Evolutionary conservation across 768 basidiomycete species (phyloP).

Genomic region (Cytidiella melzeri): DNA sequence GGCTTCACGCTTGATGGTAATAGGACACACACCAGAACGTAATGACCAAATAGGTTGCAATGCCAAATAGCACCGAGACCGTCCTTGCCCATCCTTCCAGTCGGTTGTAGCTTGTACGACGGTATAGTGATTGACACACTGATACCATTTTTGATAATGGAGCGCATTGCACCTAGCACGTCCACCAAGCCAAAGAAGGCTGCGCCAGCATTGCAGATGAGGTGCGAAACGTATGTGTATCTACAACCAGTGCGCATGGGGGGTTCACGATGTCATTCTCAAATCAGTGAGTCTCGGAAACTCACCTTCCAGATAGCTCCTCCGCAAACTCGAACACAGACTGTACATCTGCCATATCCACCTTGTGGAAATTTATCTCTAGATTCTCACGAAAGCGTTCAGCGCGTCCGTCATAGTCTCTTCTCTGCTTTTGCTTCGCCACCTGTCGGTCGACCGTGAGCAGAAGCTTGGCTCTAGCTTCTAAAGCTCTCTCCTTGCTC

Average conservation of each 20-base stretch:
- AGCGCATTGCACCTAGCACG: constrained; percentile 39
- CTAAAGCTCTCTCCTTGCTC: constrained; percentile 54
- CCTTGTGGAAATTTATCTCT: constrained; percentile 48
- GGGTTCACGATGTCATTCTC: constrained; percentile 2
- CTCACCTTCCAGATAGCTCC: constrained; percentile 48
- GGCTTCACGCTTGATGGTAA: neutral
- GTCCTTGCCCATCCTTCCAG: constrained; percentile 56
- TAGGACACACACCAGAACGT: constrained; percentile 52
- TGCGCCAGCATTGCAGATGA: constrained; percentile 77
- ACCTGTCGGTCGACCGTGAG: constrained; percentile 51
- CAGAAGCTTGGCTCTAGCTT: constrained; percentile 50
- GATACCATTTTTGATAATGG: constrained; percentile 40
- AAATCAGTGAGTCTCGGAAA: constrained; percentile 7
- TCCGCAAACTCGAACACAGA: constrained; percentile 61
- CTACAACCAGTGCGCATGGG: constrained; percentile 32
- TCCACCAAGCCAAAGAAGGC: constrained; percentile 51
- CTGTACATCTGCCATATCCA: constrained; percentile 58
- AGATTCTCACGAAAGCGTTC: constrained; percentile 53
- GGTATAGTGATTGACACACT: constrained; percentile 5
- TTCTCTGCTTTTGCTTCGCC: constrained; percentile 25
- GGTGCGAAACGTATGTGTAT: constrained; percentile 74
- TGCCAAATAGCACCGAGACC: constrained; percentile 81
- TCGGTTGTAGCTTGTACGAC: constrained; percentile 47
- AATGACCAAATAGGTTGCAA: constrained; percentile 80
- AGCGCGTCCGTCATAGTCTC: constrained; percentile 46